Conservation (phyloP, 176 grass and related monocot species). For the Carex myosuroides region DNA sequence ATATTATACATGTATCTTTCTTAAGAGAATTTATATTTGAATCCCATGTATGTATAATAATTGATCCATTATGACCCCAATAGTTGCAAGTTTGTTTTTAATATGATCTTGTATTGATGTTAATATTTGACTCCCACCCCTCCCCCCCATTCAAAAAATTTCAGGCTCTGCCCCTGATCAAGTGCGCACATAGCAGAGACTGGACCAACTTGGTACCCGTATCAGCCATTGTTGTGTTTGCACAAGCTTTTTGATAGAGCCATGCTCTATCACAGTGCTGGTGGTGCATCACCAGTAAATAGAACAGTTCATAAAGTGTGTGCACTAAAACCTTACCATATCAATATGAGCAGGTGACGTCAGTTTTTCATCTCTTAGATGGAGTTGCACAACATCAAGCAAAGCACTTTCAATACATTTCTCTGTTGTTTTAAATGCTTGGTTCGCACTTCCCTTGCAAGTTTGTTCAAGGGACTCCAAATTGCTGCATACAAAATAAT, state of each 20-base stretch:
- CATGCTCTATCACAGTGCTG: neutral
- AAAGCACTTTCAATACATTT: conserved; percentile 63
- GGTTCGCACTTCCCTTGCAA: conserved; percentile 17
- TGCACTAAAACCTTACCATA: conserved; percentile 44
- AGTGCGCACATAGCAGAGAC: neutral
- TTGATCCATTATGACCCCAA: too few species aligned
- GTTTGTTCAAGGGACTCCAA: conserved; percentile 25
- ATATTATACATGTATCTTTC: too few species aligned
- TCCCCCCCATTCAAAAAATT: too few species aligned
- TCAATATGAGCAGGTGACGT: conserved; percentile 53
- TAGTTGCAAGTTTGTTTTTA: too few species aligned
- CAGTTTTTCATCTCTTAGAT: conserved; percentile 53
- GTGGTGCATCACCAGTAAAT: neutral
- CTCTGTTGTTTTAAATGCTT: conserved; percentile 50
- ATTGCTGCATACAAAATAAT: conserved; percentile 13
- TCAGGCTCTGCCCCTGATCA: too few species aligned
- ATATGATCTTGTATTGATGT: too few species aligned
- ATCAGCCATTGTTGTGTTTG: neutral
- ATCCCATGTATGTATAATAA: too few species aligned
- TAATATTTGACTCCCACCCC: too few species aligned
- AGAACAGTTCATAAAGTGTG: neutral
- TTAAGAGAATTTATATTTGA: too few species aligned
- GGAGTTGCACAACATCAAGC: conserved; percentile 77
- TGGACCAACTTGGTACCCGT: neutral
- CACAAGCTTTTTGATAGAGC: neutral